These are phyloP conservation scores for Cryptomeria japonica DNA, from an alignment of 75 land plant genomes.

Conservation along the genomic window DNA sequence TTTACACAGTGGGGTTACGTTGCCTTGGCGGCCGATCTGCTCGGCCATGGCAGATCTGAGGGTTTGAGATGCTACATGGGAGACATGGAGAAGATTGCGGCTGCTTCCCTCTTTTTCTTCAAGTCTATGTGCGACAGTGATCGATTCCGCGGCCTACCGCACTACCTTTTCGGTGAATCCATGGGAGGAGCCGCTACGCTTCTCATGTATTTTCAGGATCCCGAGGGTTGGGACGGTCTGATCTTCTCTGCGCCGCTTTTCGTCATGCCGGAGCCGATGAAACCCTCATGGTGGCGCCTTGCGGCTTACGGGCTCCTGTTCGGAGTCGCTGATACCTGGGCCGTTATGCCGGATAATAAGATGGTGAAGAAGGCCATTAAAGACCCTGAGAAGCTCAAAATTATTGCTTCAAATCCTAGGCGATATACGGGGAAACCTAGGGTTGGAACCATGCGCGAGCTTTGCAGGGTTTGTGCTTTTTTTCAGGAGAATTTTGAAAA, in stretches of 20 bases:
- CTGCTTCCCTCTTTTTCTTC: constrained; percentile 59
- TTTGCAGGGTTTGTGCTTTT: constrained; percentile 50
- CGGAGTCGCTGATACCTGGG: constrained; percentile 85
- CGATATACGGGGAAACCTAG: constrained; percentile 74
- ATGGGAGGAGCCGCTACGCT: constrained; percentile 81
- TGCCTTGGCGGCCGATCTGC: constrained; percentile 78
- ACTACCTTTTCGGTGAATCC: constrained; percentile 90
- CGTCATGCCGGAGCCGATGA: constrained; percentile 75
- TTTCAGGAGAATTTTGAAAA: constrained; percentile 50
- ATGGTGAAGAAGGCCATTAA: constrained; percentile 71
- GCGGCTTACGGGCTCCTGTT: constrained; percentile 64
- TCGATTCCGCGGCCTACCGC: constrained; percentile 46
- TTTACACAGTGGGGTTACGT: constrained; percentile 84
- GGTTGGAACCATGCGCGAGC: constrained; percentile 93
- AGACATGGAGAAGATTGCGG: constrained; percentile 66
- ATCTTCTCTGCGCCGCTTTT: constrained; percentile 87
- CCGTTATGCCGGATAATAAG: constrained; percentile 75
- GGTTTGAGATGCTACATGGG: constrained; percentile 79
- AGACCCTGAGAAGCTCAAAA: constrained; percentile 64
- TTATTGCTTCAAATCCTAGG: constrained; percentile 72
- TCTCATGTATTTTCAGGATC: constrained; percentile 74
- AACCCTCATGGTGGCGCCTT: constrained; percentile 63
- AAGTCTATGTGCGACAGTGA: constrained; percentile 40
- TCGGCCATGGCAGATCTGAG: constrained; percentile 92
- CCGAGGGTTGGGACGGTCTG: constrained; percentile 72